Conservation (phyloP, 78 protist species). For the Trichosphaerium sp. region DNA sequence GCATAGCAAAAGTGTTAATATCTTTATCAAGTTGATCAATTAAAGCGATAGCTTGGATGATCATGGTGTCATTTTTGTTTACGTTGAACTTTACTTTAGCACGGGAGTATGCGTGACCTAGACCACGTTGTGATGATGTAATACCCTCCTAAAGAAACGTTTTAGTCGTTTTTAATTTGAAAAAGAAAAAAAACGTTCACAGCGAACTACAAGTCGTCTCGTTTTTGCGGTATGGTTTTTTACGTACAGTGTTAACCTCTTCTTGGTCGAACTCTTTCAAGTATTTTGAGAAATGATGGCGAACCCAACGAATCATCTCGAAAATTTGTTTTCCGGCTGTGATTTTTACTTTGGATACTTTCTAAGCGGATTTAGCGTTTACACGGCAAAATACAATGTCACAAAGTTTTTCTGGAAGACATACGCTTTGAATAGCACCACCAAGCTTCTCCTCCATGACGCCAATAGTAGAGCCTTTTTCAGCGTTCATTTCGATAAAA, state of each 20-base stretch:
- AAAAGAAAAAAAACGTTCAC: too few relatives aligned
- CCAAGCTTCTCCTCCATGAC: constrained; percentile 75
- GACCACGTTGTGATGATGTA: constrained; percentile 91
- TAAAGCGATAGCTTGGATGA: constrained; percentile 91
- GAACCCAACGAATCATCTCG: constrained; percentile 82
- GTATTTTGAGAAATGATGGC: constrained; percentile 56
- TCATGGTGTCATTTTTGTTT: constrained; percentile 96
- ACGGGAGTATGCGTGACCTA: constrained; percentile 89
- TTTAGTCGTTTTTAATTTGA: too few relatives aligned
- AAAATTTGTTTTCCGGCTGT: background rate
- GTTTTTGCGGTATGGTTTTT: too few relatives aligned
- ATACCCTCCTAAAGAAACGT: too few relatives aligned
- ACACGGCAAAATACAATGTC: background rate
- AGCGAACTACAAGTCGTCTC: constrained; percentile 51
- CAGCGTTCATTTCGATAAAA: constrained; percentile 59
- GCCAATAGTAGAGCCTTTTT: constrained; percentile 57
- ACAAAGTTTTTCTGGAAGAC: background rate
- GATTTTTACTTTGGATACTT: background rate
- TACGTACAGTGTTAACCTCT: constrained; percentile 39
- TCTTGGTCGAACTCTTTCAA: constrained; percentile 33
- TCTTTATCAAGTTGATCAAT: constrained; percentile 95
- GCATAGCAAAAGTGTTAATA: constrained; percentile 92
- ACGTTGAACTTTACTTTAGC: constrained; percentile 97
- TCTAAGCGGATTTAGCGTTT: background rate
- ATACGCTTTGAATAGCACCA: constrained; percentile 55